Conservation (phyloP, 768 basidiomycete genomes). For the Sarcodon sp. region DNA sequence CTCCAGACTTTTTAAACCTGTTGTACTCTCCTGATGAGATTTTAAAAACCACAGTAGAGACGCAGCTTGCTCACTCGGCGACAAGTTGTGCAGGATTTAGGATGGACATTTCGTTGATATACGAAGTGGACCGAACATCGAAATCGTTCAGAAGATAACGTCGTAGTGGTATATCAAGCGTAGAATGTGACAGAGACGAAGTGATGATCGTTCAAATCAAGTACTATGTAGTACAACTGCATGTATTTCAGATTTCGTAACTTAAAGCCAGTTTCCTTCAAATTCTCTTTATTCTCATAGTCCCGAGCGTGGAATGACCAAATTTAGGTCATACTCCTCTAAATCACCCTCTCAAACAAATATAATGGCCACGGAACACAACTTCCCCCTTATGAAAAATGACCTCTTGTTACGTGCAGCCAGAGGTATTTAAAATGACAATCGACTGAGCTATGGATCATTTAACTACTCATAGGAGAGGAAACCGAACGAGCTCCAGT, state of each 20-base stretch:
- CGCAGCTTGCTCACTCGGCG: slow-evolving; percentile 35
- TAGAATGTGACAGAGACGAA: too few species aligned
- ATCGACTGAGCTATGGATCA: not conserved
- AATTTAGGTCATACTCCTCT: too few species aligned
- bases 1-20: slow-evolving; percentile 72
- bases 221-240: too few species aligned
- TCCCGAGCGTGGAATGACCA: too few species aligned
- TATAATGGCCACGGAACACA: slow-evolving; percentile 19
- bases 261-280: too few species aligned
- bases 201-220: too few species aligned
- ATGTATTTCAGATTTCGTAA: too few species aligned
- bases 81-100: slow-evolving; percentile 48
- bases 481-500: slow-evolving; percentile 87
- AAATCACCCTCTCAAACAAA: not conserved
- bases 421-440: slow-evolving; percentile 33
- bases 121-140: too few species aligned
- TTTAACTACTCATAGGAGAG: slow-evolving; percentile 39
- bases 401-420: slow-evolving; percentile 87
- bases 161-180: too few species aligned
- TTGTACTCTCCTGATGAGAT: slow-evolving; percentile 1
- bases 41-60: not conserved
- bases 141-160: too few species aligned
- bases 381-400: slow-evolving; percentile 71
- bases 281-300: too few species aligned
- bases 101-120: slow-evolving; percentile 26